Evolutionary conservation across 768 basidiomycete genomes (phyloP).

Genomic region (Crepidotus variabilis): DNA sequence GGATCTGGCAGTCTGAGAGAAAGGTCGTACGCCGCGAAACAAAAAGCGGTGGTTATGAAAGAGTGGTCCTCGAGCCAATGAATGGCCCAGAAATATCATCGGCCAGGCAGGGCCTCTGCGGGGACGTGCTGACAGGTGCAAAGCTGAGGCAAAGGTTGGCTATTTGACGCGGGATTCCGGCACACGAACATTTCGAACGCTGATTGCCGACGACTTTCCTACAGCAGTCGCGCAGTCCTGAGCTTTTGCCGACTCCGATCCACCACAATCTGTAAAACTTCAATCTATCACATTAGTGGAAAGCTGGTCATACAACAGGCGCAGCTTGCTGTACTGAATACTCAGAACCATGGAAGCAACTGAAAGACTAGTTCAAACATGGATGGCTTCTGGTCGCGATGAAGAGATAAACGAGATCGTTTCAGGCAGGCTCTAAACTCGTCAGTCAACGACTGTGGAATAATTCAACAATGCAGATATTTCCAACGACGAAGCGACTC

Average conservation of each 20-base stretch:
- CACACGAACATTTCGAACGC: too few species aligned
- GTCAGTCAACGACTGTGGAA: slow-evolving; percentile 6
- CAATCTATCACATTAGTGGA: too few species aligned
- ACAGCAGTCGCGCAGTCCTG: background rate
- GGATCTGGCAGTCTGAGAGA: slow-evolving; percentile 9
- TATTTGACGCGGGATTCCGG: too few species aligned
- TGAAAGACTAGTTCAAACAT: slow-evolving; percentile 59
- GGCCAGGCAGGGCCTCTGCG: slow-evolving; percentile 20
- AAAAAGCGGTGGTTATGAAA: slow-evolving; percentile 17
- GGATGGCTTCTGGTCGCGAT: slow-evolving; percentile 64
- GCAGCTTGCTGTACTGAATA: background rate
- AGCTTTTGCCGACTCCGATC: background rate
- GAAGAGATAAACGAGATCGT: slow-evolving; percentile 57
- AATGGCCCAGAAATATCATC: slow-evolving; percentile 33
- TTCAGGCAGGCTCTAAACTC: slow-evolving; percentile 42
- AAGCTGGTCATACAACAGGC: background rate
- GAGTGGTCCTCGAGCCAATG: slow-evolving; percentile 27
- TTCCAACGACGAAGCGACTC: slow-evolving; percentile 49
- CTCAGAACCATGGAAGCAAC: slow-evolving; percentile 30
- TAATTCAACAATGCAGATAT: slow-evolving; percentile 32
- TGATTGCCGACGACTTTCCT: background rate
- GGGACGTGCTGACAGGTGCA: background rate
- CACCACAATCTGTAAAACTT: too few species aligned
- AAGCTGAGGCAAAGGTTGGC: too few species aligned
- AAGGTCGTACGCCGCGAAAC: slow-evolving; percentile 10